Conservation (phyloP, 73 alveolate species). For the Stentor coeruleus region DNA sequence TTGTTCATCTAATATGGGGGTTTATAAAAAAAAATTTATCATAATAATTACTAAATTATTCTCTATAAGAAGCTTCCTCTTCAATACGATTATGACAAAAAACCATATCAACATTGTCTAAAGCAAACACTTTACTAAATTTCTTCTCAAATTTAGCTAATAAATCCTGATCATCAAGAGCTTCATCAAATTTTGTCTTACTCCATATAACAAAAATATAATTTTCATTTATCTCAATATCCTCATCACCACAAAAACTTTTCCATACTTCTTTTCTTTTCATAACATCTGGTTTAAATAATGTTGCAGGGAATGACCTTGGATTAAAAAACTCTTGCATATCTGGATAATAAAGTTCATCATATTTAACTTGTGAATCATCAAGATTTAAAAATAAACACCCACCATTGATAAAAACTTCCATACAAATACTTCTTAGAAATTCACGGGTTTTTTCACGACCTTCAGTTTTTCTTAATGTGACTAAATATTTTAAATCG, state of each 20-base stretch:
- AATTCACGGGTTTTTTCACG: neutral
- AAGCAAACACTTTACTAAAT: neutral
- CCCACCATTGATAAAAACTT: neutral
- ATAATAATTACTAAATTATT: neutral
- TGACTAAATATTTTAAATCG: neutral
- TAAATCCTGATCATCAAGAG: conserved; percentile 10
- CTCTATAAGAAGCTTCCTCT: conserved; percentile 4
- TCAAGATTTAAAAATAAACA: neutral
- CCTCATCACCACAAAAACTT: neutral
- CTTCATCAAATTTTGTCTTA: neutral
- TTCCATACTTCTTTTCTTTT: conserved; percentile 20
- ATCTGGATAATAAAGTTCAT: conserved; percentile 23
- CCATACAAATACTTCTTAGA: neutral
- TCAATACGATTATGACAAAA: conserved; percentile 15
- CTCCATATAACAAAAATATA: conserved; percentile 2
- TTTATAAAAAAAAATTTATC: no score
- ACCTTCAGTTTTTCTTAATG: conserved; percentile 5
- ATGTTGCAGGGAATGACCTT: neutral
- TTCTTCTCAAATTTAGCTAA: conserved; percentile 16
- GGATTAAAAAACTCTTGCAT: conserved; percentile 18
- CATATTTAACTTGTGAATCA: neutral
- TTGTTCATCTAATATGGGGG: neutral
- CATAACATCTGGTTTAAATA: conserved; percentile 12
- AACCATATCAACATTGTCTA: conserved; percentile 5
- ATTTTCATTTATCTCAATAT: neutral